Evolutionary conservation across 768 basidiomycete genomes (phyloP), one percentile per base, ranked within the genome.

Genomic region (Lactarius evosmus): DNA sequence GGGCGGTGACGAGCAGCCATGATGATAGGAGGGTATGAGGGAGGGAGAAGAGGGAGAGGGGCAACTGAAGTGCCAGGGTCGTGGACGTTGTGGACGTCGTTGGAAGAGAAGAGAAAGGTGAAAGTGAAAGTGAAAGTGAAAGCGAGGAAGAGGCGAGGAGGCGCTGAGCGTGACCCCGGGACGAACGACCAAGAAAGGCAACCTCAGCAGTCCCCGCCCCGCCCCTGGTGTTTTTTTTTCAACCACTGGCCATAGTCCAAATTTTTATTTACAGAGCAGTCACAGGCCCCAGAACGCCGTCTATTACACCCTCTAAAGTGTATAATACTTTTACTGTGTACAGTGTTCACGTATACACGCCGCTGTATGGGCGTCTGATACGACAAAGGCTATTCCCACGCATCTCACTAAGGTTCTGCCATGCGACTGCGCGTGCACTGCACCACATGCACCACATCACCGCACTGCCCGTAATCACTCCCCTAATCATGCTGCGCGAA

Each of bases 1-100:
- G 80, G 81, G 70, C 79, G 77, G 73, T 83, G 82, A 76, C 79
- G 75, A 76, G 84, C 78, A 83, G 85, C 84, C 66, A 70, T 68
- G 66, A 34, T 38, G 52, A 54, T 16, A 7, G 17, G 62, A 40
- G 38, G 27, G 56, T 4, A n/a, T 29, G 41, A 36, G 53, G 11
- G 60, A 65, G n/a, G 19, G 34, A 32, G 49, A 34, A 34, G 36
- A 33, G 30, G 38, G 25, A 17, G 27, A 32, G 40, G 14, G 59
- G 46, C 53, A 51, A 38, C 46, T 32, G 27, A 34, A 25, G 60
- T 56, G 58, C 58, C 58, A 2, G 46, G 29, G 38, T n/a, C 4
- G 58, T 25, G n/a, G 61, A 29, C 38, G 61, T 60, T 58, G 63
- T 64, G 33, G 63, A 54, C 27, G 63, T 59, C 56, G 63, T 49